These are phyloP conservation scores for Saxophila tyrrhenica DNA, from an alignment of 495 filamentous ascomycete genomes.

Conservation along the genomic window DNA sequence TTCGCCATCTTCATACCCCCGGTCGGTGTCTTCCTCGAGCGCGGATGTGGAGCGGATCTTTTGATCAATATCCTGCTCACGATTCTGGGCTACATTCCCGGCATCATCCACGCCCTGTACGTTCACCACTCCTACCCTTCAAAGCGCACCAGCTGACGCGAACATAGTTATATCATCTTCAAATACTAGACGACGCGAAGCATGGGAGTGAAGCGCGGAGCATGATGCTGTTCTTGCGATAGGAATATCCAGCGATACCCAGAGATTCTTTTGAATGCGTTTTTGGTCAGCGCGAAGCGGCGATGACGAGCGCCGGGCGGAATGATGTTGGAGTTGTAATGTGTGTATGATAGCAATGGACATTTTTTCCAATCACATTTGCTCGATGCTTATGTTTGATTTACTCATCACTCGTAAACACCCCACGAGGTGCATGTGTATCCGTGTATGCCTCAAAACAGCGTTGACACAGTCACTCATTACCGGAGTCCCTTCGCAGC, in stretches of 20 bases:
- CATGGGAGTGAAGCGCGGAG: neutral
- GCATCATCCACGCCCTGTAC: conserved; percentile 35
- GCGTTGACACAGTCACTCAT: no score
- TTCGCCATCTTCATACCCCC: conserved; percentile 79
- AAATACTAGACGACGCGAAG: conserved; percentile 33
- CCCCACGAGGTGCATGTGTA: no score
- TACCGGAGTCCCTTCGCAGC: no score
- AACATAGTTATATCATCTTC: conserved; percentile 37
- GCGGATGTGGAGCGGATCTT: conserved; percentile 70
- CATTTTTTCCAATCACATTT: neutral
- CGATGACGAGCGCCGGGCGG: neutral
- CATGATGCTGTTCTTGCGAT: neutral
- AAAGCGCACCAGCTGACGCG: neutral
- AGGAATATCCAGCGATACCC: neutral
- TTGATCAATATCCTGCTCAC: conserved; percentile 82
- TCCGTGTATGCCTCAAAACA: no score
- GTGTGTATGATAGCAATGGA: neutral
- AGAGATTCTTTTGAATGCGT: neutral
- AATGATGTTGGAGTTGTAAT: neutral
- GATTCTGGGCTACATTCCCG: conserved; percentile 50
- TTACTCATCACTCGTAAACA: no score
- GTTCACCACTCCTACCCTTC: neutral
- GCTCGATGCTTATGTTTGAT: neutral
- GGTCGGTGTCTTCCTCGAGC: conserved; percentile 83
- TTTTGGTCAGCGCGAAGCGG: neutral